phyloP scores from a whole-genome alignment of 305 asterid species.

The Striga hermonthica region DNA sequence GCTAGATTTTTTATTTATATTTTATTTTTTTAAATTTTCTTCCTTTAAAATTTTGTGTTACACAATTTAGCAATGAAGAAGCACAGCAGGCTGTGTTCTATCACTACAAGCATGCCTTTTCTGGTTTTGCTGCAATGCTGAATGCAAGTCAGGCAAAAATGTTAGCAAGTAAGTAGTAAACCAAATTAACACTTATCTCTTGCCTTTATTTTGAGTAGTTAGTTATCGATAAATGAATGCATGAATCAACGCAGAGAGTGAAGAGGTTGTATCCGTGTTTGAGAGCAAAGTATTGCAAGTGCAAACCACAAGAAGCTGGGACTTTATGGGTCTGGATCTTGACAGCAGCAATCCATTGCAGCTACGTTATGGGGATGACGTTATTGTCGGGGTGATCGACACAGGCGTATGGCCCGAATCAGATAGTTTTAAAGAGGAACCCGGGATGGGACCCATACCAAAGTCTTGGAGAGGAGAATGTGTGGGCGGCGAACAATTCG shows the following conservation, averaged over 20 bases:
- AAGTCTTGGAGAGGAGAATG: constrained; percentile 61
- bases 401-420: constrained; percentile 71
- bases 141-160: constrained; percentile 51
- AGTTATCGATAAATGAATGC: too few relatives aligned
- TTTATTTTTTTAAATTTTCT: too few relatives aligned
- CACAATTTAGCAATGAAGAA: constrained; percentile 43
- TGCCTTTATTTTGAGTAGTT: background rate
- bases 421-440: constrained; percentile 56
- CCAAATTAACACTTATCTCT: background rate
- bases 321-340: constrained; percentile 54
- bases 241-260: constrained; percentile 37
- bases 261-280: constrained; percentile 60
- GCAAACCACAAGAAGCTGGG: constrained; percentile 82
- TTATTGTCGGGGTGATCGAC: too few relatives aligned
- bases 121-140: constrained; percentile 59
- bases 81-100: constrained; percentile 50
- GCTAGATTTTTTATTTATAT: too few relatives aligned
- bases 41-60: background rate
- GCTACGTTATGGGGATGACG: constrained; percentile 38
- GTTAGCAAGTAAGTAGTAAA: constrained; percentile 39
- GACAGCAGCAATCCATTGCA: constrained; percentile 42
- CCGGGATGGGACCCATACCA: constrained; percentile 45
- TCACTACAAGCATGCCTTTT: constrained; percentile 54
- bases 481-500: constrained; percentile 41
- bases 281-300: constrained; percentile 43